Base-by-base conservation (phyloP, 1,139 yeast species). In the Hanseniaspora gamundiae region DNA sequence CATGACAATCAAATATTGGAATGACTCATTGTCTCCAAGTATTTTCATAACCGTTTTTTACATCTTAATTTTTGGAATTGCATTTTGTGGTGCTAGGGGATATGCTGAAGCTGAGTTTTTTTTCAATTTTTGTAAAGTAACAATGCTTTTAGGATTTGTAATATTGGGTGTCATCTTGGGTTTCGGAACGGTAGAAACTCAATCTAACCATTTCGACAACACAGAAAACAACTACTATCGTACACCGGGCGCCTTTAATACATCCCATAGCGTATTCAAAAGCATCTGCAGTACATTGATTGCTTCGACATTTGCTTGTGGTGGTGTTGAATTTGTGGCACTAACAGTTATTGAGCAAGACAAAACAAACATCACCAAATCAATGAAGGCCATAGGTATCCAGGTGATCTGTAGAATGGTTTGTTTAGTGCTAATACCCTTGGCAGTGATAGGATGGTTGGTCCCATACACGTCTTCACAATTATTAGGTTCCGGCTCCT, bases 211-310 rank as follows among this genome's bases (percentile, higher is more conserved):
- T 30, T 30, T 42, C 17, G 9, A 9, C 2, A 22, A 35, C 9
- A 60, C 57, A 28, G 69, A 11, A 9, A 26, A 21, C n/a, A 44
- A 69, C 43, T 75, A 72, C 11, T 74, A 70, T 52, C 62, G 77
- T 45, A 83, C 2, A 68, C 65, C 21, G 61, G 59, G 50, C 67
- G 71, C 57, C 73, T 76, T 72, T 60, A 61, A 38, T 50, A 67
- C 47, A 78, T 78, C 1, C 80, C 80, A 17, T 52, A 73, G 45
- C 49, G 69, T 78, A 47, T 81, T 74, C 68, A 83, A 84, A 58
- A 94, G 94, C 52, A 77, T 85, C 26, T 76, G 86, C 55, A 68
- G 84, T n/a, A 82, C 80, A 20, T 81, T 86, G 53, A 84, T 86
- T 43, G 74, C 81, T 13, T 88, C 94, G 3, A 85, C 94, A 4